Conservation (phyloP, 2,329 filamentous ascomycete genomes). For the Aspergillus proliferans region DNA sequence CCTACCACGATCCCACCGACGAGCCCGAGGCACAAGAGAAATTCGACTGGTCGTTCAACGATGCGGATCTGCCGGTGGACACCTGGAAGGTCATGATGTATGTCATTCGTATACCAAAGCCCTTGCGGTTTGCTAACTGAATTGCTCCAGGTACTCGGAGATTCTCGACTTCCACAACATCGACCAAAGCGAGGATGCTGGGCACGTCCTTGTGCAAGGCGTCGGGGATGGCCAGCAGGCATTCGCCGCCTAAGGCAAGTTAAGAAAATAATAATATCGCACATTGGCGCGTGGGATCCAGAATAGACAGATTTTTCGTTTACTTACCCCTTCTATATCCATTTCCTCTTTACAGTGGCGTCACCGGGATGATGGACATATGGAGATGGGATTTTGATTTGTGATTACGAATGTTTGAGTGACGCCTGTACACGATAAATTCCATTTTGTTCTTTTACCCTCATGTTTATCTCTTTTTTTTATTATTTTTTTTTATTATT, state of each 20-base stretch:
- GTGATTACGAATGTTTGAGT: slow-evolving; percentile 1
- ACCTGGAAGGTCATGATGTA: slow-evolving; percentile 99
- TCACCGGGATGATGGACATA: slow-evolving; percentile 12
- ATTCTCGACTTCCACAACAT: slow-evolving; percentile 98
- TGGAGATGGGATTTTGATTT: slow-evolving; percentile 2
- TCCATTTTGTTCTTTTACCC: slow-evolving; percentile 2
- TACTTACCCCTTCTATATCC: neutral
- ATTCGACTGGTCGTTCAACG: slow-evolving; percentile 99
- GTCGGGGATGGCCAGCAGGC: slow-evolving; percentile 17
- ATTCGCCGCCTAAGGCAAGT: slow-evolving; percentile 18
- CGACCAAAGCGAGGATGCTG: slow-evolving; percentile 46
- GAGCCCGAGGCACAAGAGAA: slow-evolving; percentile 94
- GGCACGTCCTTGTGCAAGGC: slow-evolving; percentile 23
- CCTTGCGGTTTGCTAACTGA: slow-evolving; percentile 1
- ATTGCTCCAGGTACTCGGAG: slow-evolving; percentile 75
- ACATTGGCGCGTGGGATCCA: neutral
- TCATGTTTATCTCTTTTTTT: neutral
- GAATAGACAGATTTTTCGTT: neutral
- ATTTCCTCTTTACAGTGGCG: slow-evolving; percentile 2
- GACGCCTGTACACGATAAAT: slow-evolving; percentile 13
- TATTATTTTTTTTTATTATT: neutral
- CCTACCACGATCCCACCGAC: slow-evolving; percentile 95
- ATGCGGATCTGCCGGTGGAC: slow-evolving; percentile 92
- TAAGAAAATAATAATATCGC: slow-evolving; percentile 4
- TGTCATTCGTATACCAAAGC: slow-evolving; percentile 25